A percentile compares a stretch with the other conserved stretches of the same genome.
Evolutionary conservation across 2,329 filamentous ascomycete species (phyloP).

Genomic region (Arthrobotrys megalospora): DNA sequence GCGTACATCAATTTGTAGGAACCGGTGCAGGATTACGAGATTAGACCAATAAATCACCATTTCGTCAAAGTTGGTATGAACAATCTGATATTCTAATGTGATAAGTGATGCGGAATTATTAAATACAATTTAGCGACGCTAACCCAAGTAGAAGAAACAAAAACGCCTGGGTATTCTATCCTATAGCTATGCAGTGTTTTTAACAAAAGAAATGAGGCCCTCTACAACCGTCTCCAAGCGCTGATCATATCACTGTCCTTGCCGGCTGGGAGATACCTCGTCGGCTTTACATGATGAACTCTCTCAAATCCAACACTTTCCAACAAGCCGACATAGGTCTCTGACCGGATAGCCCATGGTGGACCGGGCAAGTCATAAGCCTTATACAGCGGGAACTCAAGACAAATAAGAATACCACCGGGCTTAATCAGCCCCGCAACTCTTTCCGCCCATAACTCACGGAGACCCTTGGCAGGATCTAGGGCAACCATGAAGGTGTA

Average conservation of each 20-base stretch:
- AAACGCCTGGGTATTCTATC: conserved; percentile 23
- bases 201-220: not conserved
- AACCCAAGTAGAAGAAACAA: not conserved
- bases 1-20: too few species aligned
- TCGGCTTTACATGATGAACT: conserved; percentile 65
- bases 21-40: too few species aligned
- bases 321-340: conserved; percentile 62
- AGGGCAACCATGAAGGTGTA: conserved; percentile 75
- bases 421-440: conserved; percentile 67
- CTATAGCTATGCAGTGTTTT: not conserved
- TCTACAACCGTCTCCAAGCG: conserved; percentile 64
- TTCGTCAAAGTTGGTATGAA: too few species aligned
- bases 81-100: too few species aligned
- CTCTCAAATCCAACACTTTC: conserved; percentile 63
- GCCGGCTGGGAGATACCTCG: conserved; percentile 65
- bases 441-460: conserved; percentile 73
- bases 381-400: conserved; percentile 69
- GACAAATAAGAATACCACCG: conserved; percentile 66
- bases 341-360: conserved; percentile 66
- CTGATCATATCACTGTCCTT: conserved; percentile 67
- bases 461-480: conserved; percentile 69
- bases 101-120: not conserved
- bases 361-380: conserved; percentile 66
- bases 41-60: too few species aligned
- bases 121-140: not conserved